A percentile compares a stretch with the other conserved stretches of the same genome.
These are phyloP conservation scores for Hansenula sp. DNA, from an alignment of 1,139 yeast genomes.

Conservation along the genomic window DNA sequence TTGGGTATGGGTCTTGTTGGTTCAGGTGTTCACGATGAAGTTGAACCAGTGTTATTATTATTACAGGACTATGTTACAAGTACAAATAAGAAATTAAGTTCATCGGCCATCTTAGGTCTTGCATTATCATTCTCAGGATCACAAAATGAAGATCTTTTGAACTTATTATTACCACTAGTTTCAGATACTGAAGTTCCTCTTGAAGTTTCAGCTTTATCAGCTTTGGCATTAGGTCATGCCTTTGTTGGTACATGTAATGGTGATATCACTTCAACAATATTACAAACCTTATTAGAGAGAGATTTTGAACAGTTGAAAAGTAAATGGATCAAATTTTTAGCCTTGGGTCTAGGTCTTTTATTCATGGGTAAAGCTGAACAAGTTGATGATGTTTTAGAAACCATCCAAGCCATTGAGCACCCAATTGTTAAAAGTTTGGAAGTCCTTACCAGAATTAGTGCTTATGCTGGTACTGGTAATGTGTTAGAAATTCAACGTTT, in stretches of 20 bases:
- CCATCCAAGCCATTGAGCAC: slow-evolving; percentile 92
- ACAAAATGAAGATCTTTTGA: slow-evolving; percentile 77
- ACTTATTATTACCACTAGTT: slow-evolving; percentile 76
- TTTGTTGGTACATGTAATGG: slow-evolving; percentile 97
- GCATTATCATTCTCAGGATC: slow-evolving; percentile 97
- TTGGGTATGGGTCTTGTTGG: slow-evolving; percentile 95
- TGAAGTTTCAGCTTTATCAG: slow-evolving; percentile 82
- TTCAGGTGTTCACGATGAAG: slow-evolving; percentile 92
- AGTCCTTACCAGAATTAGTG: slow-evolving; percentile 87
- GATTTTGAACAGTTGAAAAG: slow-evolving; percentile 71
- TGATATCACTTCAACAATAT: slow-evolving; percentile 83
- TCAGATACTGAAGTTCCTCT: slow-evolving; percentile 73
- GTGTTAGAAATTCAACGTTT: slow-evolving; percentile 91
- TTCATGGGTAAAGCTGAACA: slow-evolving; percentile 94
- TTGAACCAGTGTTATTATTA: slow-evolving; percentile 86
- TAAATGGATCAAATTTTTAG: slow-evolving; percentile 86
- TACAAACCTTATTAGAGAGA: slow-evolving; percentile 87
- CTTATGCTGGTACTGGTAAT: slow-evolving; percentile 97
- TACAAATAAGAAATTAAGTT: slow-evolving; percentile 50
- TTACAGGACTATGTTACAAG: slow-evolving; percentile 74
- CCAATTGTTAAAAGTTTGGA: slow-evolving; percentile 89
- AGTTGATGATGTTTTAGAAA: slow-evolving; percentile 92
- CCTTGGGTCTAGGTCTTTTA: slow-evolving; percentile 86
- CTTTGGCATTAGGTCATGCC: slow-evolving; percentile 88
- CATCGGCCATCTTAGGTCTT: slow-evolving; percentile 84